Base-by-base conservation (phyloP, 1,284 basidiomycete species). In the Tilletia caries region DNA sequence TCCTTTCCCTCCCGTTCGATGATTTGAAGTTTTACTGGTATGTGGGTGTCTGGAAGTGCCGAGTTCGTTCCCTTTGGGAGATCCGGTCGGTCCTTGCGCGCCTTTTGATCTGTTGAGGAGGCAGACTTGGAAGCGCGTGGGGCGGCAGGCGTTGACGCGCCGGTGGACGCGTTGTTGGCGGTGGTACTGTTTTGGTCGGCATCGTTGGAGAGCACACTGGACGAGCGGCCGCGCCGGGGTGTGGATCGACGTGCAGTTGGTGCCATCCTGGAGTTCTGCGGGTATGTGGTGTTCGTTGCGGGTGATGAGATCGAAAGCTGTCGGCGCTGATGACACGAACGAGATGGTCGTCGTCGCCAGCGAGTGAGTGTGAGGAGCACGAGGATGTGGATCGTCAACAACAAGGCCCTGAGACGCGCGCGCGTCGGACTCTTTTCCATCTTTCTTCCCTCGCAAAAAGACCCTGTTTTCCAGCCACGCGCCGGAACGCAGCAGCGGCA, bases 1-100 rank as follows among this genome's bases (percentile, higher is more conserved):
- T 92, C 89, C 82, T 89, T 88, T 27, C 89, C 90, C 79, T 92
- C 91, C 70, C 91, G 89, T 79, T 89, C 89, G 70, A 93, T 88
- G 67, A 91, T 89, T 85, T 92, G 91, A 81, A 92, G 92, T 85
- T 92, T 93, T 75, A 92, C 91, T 43, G 78, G 78, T 27, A 76
- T 77, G 52, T 77, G 71, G 46, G 75, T 75, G 68, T 77, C 74
- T 67, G 71, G 71, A 44, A 81, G 75, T 33, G 74, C 70, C 20
- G 79, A 78, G 71, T 81, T 81, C 64, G 73, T 74, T 66, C 75
- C 74, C 68, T 72, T 71, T 43, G 81, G 81, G 27, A 82, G 73
- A 66, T 74, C 73, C 48, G 75, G 75, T 48, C 78, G 76, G 8
- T 52, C 50, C 13, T 33, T 18, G 8, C 32, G 32, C 32, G 58